Evolutionary conservation across 2,329 filamentous ascomycete species (phyloP).

Genomic region (Periconia macrospinosa): DNA sequence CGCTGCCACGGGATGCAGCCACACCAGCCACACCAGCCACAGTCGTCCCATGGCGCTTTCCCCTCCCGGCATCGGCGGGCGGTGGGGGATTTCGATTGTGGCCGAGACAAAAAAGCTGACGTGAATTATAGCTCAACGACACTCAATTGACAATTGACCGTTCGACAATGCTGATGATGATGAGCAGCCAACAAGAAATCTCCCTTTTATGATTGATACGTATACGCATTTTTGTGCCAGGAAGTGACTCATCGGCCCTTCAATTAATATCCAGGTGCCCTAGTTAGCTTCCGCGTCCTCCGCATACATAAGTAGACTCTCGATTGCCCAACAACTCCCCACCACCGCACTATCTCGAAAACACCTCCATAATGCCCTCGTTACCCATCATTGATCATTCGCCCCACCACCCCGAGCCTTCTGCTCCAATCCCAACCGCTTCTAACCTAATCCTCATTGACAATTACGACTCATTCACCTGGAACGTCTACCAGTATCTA

Average conservation of each 20-base stretch:
- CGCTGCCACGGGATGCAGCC: too few species aligned
- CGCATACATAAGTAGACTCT: not conserved
- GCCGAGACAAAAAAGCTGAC: not conserved
- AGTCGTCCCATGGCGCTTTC: not conserved
- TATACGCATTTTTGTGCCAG: not conserved
- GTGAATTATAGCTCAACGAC: not conserved
- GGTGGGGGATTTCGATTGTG: too few species aligned
- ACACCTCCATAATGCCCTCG: slow-evolving; percentile 42
- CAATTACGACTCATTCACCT: slow-evolving; percentile 99
- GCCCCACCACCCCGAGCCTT: slow-evolving; percentile 77
- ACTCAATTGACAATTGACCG: too few species aligned
- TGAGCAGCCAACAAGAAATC: too few species aligned
- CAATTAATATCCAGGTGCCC: not conserved
- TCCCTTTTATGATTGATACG: not conserved
- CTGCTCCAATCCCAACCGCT: slow-evolving; percentile 73
- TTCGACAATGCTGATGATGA: too few species aligned
- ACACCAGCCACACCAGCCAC: not conserved
- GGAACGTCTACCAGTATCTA: slow-evolving; percentile 99
- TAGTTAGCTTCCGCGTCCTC: not conserved
- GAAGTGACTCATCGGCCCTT: slow-evolving; percentile 5
- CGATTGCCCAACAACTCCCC: not conserved
- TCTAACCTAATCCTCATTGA: slow-evolving; percentile 94
- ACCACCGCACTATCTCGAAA: not conserved
- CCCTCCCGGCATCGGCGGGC: not conserved
- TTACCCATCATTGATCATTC: slow-evolving; percentile 74